Evolutionary conservation across 331 rosid species (phyloP).

Genomic region (Erythrophleum ivorense): DNA sequence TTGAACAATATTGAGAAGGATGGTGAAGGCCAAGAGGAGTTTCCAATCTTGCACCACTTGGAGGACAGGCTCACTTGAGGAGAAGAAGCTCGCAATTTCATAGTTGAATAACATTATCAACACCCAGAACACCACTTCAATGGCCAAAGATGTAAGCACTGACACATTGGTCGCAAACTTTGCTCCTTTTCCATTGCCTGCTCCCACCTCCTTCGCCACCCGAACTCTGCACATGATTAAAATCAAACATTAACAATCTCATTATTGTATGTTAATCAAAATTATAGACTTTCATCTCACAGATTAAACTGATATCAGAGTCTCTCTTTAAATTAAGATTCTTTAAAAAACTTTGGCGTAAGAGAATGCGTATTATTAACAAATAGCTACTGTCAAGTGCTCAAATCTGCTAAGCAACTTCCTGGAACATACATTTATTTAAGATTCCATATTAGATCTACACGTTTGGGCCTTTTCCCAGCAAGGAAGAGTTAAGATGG

Average conservation of each 20-base stretch:
- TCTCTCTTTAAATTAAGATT: no score
- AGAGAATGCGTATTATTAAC: no score
- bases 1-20: not conserved
- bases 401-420: not conserved
- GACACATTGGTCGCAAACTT: not conserved
- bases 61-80: not conserved
- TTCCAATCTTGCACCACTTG: not conserved
- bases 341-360: no score
- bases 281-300: no score
- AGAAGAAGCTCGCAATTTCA: not conserved
- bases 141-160: not conserved
- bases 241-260: not conserved
- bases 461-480: not conserved
- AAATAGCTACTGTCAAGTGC: not conserved
- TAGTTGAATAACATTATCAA: not conserved
- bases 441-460: no score
- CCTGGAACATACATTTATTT: not conserved
- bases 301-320: no score
- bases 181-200: slow-evolving; percentile 60
- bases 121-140: not conserved
- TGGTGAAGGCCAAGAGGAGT: not conserved
- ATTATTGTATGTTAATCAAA: no score
- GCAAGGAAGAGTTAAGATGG: not conserved
- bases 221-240: slow-evolving; percentile 47
- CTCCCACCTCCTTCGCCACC: slow-evolving; percentile 67